Base-by-base conservation (phyloP, 2,329 filamentous ascomycete genomes). In the Leptographium galeiforme region DNA sequence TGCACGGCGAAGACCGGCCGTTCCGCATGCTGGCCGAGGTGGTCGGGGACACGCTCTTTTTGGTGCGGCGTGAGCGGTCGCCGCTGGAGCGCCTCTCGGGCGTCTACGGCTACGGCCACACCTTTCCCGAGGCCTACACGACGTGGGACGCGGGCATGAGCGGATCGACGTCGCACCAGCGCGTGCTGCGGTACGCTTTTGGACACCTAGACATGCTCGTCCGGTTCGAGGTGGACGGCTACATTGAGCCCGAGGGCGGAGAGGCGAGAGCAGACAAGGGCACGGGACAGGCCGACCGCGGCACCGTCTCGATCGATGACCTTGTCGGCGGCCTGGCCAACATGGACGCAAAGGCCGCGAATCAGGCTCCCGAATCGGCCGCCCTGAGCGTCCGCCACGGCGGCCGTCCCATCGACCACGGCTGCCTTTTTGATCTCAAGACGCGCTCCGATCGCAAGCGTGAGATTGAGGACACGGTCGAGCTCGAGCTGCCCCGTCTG, bases 111-210 rank as follows among this genome's bases (percentile, higher is more conserved):
- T 85, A 72, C 58, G 82, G 83, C 0, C 82, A 87, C 58, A 73
- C 78, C 0, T 87, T 88, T 57, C 80, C 79, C 0, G 79, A 85
- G 48, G 70, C 71, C 1, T 82, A 85, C 60, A 87, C 84, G 0
- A 78, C 71, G 0, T 87, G 82, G 82, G 74, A 77, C 11, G 12
- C 59, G 0, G 71, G 71, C 1, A 74, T 80, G 0, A 71, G 69
- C 47, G 69, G 71, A 0, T 86, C 82, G 0, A 66, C 65, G 1
- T 79, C 78, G 0, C 80, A 87, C 56, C 82, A 87, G 60, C 71
- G 82, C 2, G 61, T 87, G 8, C 59, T 87, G 1, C 64, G 66
- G 4, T 87, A 86, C 56, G 56, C 66, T 0, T 78, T 87, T 58
- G 79, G 70, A 0, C 75, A 69, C 1, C 60, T 82, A 12, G 64